phyloP scores from a whole-genome alignment of 1,284 basidiomycete species.

The Cryptococcus depauperatus region DNA sequence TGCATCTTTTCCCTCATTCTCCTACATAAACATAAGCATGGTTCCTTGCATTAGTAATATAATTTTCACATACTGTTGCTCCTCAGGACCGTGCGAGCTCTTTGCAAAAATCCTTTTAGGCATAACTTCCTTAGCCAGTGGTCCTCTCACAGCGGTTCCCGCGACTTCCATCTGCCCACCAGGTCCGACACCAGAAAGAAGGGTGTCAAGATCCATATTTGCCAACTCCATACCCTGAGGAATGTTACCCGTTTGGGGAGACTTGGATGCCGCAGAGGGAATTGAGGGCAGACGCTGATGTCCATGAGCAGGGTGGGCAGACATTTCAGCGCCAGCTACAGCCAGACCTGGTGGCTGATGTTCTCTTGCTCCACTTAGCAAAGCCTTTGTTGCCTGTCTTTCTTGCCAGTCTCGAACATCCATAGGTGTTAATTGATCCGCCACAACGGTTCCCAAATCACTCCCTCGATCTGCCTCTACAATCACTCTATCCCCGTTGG shows the following conservation, averaged over 20 bases:
- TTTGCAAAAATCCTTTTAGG: conserved; percentile 96
- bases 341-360: conserved; percentile 45
- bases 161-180: conserved; percentile 35
- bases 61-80: conserved; percentile 74
- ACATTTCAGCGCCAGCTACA: conserved; percentile 22
- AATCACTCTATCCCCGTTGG: conserved; percentile 83
- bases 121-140: conserved; percentile 68
- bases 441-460: conserved; percentile 82
- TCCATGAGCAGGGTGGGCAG: neutral
- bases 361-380: conserved; percentile 39
- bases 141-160: conserved; percentile 29
- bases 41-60: too few relatives aligned
- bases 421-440: conserved; percentile 78
- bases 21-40: too few relatives aligned
- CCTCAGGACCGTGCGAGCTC: conserved; percentile 59
- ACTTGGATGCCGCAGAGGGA: conserved; percentile 1
- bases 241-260: neutral
- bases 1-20: conserved; percentile 68
- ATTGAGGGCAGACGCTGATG: conserved; percentile 3
- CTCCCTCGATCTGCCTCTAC: conserved; percentile 91
- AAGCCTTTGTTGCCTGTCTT: conserved; percentile 51
- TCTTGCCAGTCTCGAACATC: conserved; percentile 87
- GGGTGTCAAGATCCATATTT: conserved; percentile 30
- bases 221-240: conserved; percentile 29
- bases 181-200: conserved; percentile 36